Conservation (phyloP, 208 protist genomes). For the Leishmania aethiopica region DNA sequence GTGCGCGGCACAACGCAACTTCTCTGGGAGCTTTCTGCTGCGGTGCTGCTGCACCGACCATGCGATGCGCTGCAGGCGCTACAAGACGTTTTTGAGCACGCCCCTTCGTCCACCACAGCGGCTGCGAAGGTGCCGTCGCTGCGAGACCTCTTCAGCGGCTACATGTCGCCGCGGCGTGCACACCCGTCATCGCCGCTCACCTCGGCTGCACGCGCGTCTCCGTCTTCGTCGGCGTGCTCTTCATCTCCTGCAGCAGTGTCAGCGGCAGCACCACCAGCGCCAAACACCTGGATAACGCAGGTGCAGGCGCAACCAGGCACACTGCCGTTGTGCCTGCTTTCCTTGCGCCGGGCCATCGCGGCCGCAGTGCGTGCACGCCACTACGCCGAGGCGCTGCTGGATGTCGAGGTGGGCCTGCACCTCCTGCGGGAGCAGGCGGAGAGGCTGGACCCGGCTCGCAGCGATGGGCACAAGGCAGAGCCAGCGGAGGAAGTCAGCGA, state of each 20-base stretch:
- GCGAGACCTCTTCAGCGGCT: constrained; percentile 6
- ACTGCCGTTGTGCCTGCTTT: constrained; percentile 22
- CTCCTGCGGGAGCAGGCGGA: constrained; percentile 9
- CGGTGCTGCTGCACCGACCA: constrained; percentile 10
- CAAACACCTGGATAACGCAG: background rate
- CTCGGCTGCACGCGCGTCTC: background rate
- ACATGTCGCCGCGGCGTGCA: background rate
- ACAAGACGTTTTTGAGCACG: background rate
- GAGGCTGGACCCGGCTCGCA: background rate
- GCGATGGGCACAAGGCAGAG: background rate
- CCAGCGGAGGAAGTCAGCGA: background rate
- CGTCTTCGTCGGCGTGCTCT: background rate
- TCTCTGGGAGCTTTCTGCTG: constrained; percentile 28
- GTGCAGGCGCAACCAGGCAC: constrained; percentile 11
- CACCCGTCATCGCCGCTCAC: background rate
- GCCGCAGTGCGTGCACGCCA: constrained; percentile 17
- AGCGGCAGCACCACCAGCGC: background rate
- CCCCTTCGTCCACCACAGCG: background rate
- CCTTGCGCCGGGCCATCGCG: constrained; percentile 17
- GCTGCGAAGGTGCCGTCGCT: constrained; percentile 1
- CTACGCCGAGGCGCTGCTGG: constrained; percentile 24
- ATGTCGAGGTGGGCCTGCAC: constrained; percentile 10
- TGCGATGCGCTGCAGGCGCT: constrained; percentile 10
- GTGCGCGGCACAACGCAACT: background rate
- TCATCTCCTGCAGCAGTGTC: background rate